phyloP scores from a whole-genome alignment of 257 asterid species.

The Euphrasia confusa region DNA sequence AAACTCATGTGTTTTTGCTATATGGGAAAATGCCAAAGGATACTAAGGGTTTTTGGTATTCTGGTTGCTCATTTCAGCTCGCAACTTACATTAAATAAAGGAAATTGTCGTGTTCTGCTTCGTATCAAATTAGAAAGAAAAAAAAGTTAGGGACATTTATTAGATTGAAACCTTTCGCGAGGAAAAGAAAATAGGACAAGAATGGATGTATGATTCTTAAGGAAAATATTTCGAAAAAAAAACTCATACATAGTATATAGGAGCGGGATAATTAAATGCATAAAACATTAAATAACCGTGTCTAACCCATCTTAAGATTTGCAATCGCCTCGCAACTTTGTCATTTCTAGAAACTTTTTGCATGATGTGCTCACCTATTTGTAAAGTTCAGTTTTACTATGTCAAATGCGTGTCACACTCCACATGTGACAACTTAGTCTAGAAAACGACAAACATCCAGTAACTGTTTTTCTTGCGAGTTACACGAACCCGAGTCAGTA shows the following conservation, averaged over 20 bases:
- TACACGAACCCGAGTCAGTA: neutral
- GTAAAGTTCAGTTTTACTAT: neutral
- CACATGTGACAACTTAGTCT: neutral
- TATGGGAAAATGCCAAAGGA: neutral
- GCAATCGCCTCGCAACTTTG: neutral
- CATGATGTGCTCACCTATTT: constrained; percentile 1
- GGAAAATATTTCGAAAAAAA: neutral
- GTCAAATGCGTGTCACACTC: neutral
- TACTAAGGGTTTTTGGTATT: too few species aligned
- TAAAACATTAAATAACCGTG: neutral
- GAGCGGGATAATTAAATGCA: neutral
- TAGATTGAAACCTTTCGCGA: neutral
- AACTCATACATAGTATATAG: neutral
- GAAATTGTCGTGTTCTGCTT: neutral
- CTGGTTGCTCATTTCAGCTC: neutral
- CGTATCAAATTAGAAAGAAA: neutral
- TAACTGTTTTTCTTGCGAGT: neutral
- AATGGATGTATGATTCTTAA: neutral
- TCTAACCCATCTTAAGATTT: neutral
- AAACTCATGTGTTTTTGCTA: neutral
- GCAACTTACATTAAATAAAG: constrained; percentile 3
- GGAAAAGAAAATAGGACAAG: neutral
- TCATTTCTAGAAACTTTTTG: neutral
- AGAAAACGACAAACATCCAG: neutral
- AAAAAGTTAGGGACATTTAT: neutral